Evolutionary conservation across 2,329 filamentous ascomycete genomes (phyloP).

Genomic region (Fusarium euwallaceae): DNA sequence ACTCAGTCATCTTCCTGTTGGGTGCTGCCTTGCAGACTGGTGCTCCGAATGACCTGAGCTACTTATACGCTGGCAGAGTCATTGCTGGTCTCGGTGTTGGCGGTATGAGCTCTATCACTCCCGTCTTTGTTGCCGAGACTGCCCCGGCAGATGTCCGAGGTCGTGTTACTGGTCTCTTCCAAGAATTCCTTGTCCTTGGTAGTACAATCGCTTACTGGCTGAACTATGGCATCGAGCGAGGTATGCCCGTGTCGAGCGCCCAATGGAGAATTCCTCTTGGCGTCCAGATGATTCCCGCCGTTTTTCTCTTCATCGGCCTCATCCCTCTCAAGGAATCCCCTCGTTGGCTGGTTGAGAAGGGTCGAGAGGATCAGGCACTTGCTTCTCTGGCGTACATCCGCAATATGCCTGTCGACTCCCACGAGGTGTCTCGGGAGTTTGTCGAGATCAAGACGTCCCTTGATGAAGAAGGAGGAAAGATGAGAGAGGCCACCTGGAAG

Average conservation of each 20-base stretch:
- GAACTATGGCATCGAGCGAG: constrained; percentile 29
- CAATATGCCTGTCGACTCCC: not conserved
- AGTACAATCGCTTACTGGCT: constrained; percentile 37
- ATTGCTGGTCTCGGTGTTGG: constrained; percentile 40
- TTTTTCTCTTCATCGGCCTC: not conserved
- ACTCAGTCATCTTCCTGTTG: not conserved
- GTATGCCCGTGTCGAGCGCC: constrained; percentile 23
- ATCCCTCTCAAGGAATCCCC: not conserved
- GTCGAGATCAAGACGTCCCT: not conserved
- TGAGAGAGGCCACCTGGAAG: not conserved
- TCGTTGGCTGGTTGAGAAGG: not conserved
- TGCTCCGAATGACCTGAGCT: not conserved
- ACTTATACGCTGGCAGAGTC: not conserved
- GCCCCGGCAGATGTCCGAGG: constrained; percentile 37
- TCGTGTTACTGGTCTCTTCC: constrained; percentile 39
- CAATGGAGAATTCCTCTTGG: constrained; percentile 36
- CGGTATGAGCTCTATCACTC: constrained; percentile 42
- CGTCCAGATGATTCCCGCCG: not conserved
- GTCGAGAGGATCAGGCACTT: not conserved
- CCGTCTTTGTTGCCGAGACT: constrained; percentile 41
- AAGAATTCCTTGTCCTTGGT: constrained; percentile 39
- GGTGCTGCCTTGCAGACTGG: constrained; percentile 9
- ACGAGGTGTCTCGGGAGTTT: not conserved
- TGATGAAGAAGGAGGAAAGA: not conserved
- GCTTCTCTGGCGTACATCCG: not conserved